Evolutionary conservation across 2,329 filamentous ascomycete species (phyloP).

Genomic region (Fusarium longipes): DNA sequence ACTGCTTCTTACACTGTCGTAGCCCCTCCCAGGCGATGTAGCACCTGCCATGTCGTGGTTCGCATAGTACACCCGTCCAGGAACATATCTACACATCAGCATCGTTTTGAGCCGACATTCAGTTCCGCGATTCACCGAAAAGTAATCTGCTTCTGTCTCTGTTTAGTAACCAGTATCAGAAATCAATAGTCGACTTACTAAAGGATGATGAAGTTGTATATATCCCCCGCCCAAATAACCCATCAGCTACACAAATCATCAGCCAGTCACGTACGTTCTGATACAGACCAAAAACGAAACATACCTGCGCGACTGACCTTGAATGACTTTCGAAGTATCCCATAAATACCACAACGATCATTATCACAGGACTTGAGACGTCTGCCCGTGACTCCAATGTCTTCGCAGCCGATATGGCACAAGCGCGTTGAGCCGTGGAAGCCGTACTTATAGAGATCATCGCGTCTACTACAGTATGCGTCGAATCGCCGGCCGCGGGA

Average conservation of each 20-base stretch:
- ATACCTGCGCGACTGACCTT: not conserved
- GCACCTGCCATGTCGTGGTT: not conserved
- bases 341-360: not conserved
- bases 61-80: not conserved
- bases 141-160: conserved; percentile 3
- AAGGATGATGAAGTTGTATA: not conserved
- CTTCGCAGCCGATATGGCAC: not conserved
- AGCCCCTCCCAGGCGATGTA: not conserved
- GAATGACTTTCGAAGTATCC: not conserved
- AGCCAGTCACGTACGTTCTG: too few relatives aligned
- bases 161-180: fast-evolving
- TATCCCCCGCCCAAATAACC: not conserved
- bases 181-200: not conserved
- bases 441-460: not conserved
- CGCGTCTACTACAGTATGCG: not conserved
- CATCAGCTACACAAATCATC: fast-evolving
- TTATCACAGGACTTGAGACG: not conserved
- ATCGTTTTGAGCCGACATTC: not conserved
- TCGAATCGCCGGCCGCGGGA: not conserved
- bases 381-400: fast-evolving
- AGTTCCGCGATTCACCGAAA: not conserved
- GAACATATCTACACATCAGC: not conserved
- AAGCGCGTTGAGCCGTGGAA: not conserved
- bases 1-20: not conserved
- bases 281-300: too few relatives aligned